Evolutionary conservation across 306 rosid species (phyloP).

Genomic region (Citrullus colocynthis): DNA sequence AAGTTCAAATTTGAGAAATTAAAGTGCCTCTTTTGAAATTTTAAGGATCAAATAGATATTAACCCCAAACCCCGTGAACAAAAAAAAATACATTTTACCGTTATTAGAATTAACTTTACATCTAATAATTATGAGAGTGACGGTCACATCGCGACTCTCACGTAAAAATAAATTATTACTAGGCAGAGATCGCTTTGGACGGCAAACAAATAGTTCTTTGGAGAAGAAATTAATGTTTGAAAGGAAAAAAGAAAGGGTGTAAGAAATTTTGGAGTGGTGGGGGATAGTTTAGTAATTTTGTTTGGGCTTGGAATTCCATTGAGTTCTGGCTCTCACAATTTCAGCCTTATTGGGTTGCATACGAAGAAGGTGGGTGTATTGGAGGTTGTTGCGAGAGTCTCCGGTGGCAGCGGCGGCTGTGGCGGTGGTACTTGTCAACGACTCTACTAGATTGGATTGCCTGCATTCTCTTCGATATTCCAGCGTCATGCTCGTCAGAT

Average conservation of each 20-base stretch:
- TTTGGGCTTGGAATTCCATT: conserved; percentile 38
- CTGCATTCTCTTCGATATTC: conserved; percentile 79
- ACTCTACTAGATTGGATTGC: conserved; percentile 61
- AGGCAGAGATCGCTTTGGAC: neutral
- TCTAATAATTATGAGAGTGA: neutral
- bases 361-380: conserved; percentile 76
- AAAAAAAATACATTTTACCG: too few species aligned
- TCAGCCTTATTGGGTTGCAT: conserved; percentile 49
- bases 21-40: too few species aligned
- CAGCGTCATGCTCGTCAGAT: conserved; percentile 62
- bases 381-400: neutral
- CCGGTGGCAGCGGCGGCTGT: neutral
- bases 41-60: too few species aligned
- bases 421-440: conserved; percentile 47
- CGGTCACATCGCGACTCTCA: neutral
- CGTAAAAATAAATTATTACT: too few species aligned
- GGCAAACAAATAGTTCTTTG: neutral
- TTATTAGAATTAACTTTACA: neutral
- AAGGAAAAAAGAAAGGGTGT: too few species aligned
- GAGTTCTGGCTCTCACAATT: conserved; percentile 70
- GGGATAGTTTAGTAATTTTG: neutral
- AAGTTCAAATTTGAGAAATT: too few species aligned
- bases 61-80: too few species aligned
- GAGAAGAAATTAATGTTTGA: too few species aligned
- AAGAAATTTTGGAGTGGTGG: neutral